phyloP scores from a whole-genome alignment of 305 asterid genomes.

The Coffea humblotiana region DNA sequence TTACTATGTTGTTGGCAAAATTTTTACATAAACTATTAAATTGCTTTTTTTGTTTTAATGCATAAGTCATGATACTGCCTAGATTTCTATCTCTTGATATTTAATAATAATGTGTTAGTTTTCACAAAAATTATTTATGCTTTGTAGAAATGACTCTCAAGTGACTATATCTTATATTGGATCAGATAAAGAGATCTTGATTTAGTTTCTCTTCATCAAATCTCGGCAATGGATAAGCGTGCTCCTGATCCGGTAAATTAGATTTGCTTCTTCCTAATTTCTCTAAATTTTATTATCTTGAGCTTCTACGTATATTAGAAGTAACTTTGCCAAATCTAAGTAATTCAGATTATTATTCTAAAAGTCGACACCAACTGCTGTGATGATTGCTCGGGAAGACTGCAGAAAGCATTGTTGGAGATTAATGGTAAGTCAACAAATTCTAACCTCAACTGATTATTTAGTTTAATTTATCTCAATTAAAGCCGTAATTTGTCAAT shows the following conservation, averaged over 20 bases:
- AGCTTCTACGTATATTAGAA: too few relatives aligned
- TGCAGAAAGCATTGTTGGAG: not conserved
- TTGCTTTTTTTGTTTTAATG: too few relatives aligned
- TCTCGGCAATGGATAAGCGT: not conserved
- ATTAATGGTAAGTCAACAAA: not conserved
- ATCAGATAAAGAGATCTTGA: not conserved
- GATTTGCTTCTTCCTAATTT: not conserved
- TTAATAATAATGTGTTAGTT: too few relatives aligned
- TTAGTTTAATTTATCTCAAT: not conserved
- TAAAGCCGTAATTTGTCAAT: too few relatives aligned
- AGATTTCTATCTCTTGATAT: too few relatives aligned
- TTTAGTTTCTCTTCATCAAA: not conserved
- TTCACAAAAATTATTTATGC: not conserved
- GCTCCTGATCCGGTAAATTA: conserved; percentile 5
- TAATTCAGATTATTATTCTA: conserved; percentile 11
- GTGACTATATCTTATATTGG: not conserved
- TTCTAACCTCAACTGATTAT: not conserved
- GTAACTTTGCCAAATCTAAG: not conserved
- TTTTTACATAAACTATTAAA: too few relatives aligned
- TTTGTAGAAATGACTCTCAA: not conserved
- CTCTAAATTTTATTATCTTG: not conserved
- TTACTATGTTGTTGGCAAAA: too few relatives aligned
- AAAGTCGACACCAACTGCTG: not conserved
- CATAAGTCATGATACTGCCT: too few relatives aligned
- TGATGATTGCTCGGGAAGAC: not conserved